Percentiles rank a stretch among this genome's conserved stretches.
Evolutionary conservation across 495 filamentous ascomycete genomes (phyloP).

Genomic region (Talaromyces liani): DNA sequence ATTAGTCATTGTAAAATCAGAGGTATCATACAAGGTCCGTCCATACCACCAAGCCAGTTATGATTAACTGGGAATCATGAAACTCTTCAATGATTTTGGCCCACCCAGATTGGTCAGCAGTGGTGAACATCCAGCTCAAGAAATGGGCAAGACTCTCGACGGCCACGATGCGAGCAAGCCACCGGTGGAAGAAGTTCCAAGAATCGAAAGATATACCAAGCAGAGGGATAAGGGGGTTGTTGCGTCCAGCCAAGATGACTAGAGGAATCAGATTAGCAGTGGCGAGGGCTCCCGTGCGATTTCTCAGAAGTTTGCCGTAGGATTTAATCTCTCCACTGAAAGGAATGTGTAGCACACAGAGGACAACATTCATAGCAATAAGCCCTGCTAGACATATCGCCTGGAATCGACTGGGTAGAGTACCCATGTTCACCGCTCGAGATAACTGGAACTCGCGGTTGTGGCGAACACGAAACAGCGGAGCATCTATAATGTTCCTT

Average conservation of each 20-base stretch:
- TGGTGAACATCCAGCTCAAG: slow-evolving; percentile 55
- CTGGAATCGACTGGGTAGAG: slow-evolving; percentile 79
- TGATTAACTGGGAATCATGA: slow-evolving; percentile 46
- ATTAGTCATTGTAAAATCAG: slow-evolving; percentile 10
- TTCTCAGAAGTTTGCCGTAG: slow-evolving; percentile 53
- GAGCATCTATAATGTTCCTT: slow-evolving; percentile 75
- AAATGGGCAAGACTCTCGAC: slow-evolving; percentile 56
- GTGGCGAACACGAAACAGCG: slow-evolving; percentile 73
- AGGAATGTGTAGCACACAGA: slow-evolving; percentile 66
- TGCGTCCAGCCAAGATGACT: slow-evolving; percentile 58
- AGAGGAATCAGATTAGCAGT: slow-evolving; percentile 75
- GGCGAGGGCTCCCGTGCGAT: slow-evolving; percentile 68
- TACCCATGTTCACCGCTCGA: slow-evolving; percentile 72
- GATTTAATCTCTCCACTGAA: slow-evolving; percentile 35
- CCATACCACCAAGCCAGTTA: slow-evolving; percentile 47
- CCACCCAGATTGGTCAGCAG: slow-evolving; percentile 60
- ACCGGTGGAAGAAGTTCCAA: slow-evolving; percentile 75
- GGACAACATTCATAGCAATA: slow-evolving; percentile 67
- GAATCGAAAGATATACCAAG: slow-evolving; percentile 65
- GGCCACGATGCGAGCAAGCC: slow-evolving; percentile 67
- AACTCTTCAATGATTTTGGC: slow-evolving; percentile 41
- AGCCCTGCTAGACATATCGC: slow-evolving; percentile 62
- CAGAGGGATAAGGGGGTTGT: slow-evolving; percentile 60
- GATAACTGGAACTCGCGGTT: slow-evolving; percentile 80
- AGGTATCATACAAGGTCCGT: neutral